Evolutionary conservation across 1,139 yeast genomes (phyloP), one percentile per base, ranked within the genome.

Genomic region (Kluyveromyces sp.): DNA sequence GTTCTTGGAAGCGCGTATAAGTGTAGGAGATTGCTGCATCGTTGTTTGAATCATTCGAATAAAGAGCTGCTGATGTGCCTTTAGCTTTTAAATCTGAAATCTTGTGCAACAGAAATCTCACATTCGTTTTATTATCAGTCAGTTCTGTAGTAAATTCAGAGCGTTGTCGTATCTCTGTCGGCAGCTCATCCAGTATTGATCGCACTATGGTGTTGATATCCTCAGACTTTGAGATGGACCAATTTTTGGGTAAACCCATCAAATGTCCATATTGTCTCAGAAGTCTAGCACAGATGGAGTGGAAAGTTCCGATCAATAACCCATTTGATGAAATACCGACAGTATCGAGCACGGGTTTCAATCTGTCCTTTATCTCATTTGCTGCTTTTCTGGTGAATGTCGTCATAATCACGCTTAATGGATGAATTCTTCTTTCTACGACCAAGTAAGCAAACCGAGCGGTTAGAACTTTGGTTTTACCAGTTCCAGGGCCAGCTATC

Each of bases 321-420:
- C 68, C 66, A 2, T 70, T 56, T 2, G 66, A 46, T 18, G 66
- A 51, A 0, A 71, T 57, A 16, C 67, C 68, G 1, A 76, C 65
- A 2, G 58, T 65, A 20, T 63, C 55, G 7, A 87, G 60, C 41
- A 79, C 45, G 1, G 42, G 48, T 0, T 54, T 53, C 15, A 85
- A 62, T 33, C 97, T 67, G 37, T 76, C 80, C 13, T 69, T 67
- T 84, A 89, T 82, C 63, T 89, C 96, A 43, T 71, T 73, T 2
- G 96, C 94, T 0, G 96, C 96, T 53, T 82, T 83, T 58, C 84
- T 85, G 16, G 96, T 88, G 64, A 89, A 89, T 0, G 96, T 88
- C 12, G 96, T 86, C 20, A 88, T 92, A 3, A 89, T 74, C 34
- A 89, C 73, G 37, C 74, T 65, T 26, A 71, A 68, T 0, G 96